Evolutionary conservation across 1,284 basidiomycete species (phyloP).

Genomic region (Leccinum cinnamomeum): DNA sequence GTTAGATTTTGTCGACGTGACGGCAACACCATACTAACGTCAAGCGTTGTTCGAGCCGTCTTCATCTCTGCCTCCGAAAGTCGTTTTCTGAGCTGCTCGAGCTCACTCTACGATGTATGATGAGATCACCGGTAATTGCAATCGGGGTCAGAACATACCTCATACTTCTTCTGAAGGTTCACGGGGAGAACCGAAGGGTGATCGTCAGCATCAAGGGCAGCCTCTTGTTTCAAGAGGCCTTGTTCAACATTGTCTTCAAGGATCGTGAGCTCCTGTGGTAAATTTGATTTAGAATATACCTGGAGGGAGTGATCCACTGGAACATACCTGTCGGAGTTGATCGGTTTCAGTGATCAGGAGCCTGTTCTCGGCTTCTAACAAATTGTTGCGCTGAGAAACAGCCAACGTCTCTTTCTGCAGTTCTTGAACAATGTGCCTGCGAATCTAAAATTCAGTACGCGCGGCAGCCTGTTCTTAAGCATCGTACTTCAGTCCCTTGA

Average conservation of each 20-base stretch:
- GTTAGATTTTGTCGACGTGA: slow-evolving; percentile 9
- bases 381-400: slow-evolving; percentile 63
- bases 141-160: slow-evolving; percentile 41
- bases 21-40: slow-evolving; percentile 46
- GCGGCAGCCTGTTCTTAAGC: background rate
- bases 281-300: slow-evolving; percentile 2
- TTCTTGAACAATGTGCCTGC: slow-evolving; percentile 83
- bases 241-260: slow-evolving; percentile 78
- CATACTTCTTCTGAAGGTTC: slow-evolving; percentile 51
- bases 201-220: slow-evolving; percentile 38
- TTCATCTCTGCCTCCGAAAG: slow-evolving; percentile 71
- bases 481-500: slow-evolving; percentile 73
- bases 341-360: slow-evolving; percentile 72
- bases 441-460: slow-evolving; percentile 9
- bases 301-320: background rate
- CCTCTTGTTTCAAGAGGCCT: slow-evolving; percentile 54
- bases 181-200: slow-evolving; percentile 23
- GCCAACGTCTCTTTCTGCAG: slow-evolving; percentile 78
- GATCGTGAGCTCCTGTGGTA: slow-evolving; percentile 59
- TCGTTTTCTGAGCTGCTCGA: slow-evolving; percentile 69
- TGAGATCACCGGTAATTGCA: slow-evolving; percentile 9
- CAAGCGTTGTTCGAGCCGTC: slow-evolving; percentile 65
- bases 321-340: slow-evolving; percentile 68
- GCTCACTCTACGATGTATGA: slow-evolving; percentile 47
- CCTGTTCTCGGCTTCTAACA: slow-evolving; percentile 76